Evolutionary conservation across 345 rosid species (phyloP), one percentile per base, ranked within the genome.

Genomic region (Excoecaria agallocha): DNA sequence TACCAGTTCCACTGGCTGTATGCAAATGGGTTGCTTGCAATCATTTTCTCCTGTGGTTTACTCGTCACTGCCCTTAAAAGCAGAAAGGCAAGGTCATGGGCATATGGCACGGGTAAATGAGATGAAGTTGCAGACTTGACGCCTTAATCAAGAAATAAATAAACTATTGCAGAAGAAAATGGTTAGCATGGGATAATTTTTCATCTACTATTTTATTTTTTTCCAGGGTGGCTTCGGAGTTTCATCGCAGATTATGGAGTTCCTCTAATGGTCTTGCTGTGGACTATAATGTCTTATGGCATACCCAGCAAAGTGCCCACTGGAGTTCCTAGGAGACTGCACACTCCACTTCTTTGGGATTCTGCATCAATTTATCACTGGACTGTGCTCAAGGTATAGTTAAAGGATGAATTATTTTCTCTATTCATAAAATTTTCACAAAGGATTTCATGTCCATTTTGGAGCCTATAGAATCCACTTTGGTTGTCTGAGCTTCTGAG

Each of bases 291-390:
- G 82, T 91, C 98, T 37, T 91, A 80, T 54, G 51, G 70, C 38
- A 65, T 81, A 43, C 95, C 97, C 3, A 76, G 59, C 12, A 49
- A 70, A 65, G 84, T 86, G 66, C 88, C 85, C 54, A 6, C 76
- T 73, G 89, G 81, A 19, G 93, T 93, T 64, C 98, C 98, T 13
- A 80, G 97, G 48, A 90, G 93, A 81, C 81, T 93, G 39, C 77
- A 79, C 57, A 76, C 86, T 81, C 97, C 98, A 69, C 92, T 91
- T 75, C 91, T 88, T n/a, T 93, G 94, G 97, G 93, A 93, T 59
- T 70, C 91, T 61, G 81, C 78, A 55, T 87, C 98, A 17, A 55
- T 87, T 56, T 37, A 85, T 20, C 98, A 93, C 61, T 93, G 98
- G 98, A 90, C 95, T n/a, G 94, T 91, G 41, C 61, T 90, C 46